Evolutionary conservation across 2,329 filamentous ascomycete genomes (phyloP), one percentile per base, ranked within the genome.

Genomic region (Fusarium liriodendri): DNA sequence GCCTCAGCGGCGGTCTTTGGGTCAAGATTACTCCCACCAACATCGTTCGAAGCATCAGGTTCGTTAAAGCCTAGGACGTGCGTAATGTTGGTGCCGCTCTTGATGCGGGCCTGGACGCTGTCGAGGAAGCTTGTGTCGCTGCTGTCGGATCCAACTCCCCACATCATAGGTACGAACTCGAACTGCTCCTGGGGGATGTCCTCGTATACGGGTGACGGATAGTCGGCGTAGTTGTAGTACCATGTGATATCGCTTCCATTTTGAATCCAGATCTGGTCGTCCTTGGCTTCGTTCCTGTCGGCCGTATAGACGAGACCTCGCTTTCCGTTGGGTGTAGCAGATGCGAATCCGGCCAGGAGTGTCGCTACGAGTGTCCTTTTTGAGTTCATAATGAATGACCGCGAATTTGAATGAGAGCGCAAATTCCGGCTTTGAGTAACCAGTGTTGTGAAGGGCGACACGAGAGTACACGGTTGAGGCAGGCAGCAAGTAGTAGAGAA

Each of bases 111-210:
- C 76, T 85, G 87, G 42, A 96, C 89, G 2, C 87, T 84, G 64
- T 87, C 82, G 45, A 91, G 85, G 81, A 95, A 95, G 1, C 86
- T 84, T 0, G 87, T 90, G 78, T 89, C 87, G 64, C 85, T 83
- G 32, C 84, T 80, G 66, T 86, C 79, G 14, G 82, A 68, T 5
- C 85, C 83, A 11, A 89, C 84, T 35, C 93, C 93, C 92, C 92
- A 96, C 69, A 95, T 88, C 93, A 95, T 95, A 60, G 94, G 94
- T 2, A 96, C 91, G 81, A 94, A 97, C 80, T 94, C 87, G 75
- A 96, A 89, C 16, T 86, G 81, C 16, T 85, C 83, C 75, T 91
- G 88, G 0, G 86, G 76, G 33, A 86, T 77, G 59, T 85, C 81
- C 45, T 81, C 73, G 79, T 87, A 92, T 47, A 84, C 84, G 0